phyloP scores from a whole-genome alignment of 495 filamentous ascomycete species.

The Aspergillus bridgeri region DNA sequence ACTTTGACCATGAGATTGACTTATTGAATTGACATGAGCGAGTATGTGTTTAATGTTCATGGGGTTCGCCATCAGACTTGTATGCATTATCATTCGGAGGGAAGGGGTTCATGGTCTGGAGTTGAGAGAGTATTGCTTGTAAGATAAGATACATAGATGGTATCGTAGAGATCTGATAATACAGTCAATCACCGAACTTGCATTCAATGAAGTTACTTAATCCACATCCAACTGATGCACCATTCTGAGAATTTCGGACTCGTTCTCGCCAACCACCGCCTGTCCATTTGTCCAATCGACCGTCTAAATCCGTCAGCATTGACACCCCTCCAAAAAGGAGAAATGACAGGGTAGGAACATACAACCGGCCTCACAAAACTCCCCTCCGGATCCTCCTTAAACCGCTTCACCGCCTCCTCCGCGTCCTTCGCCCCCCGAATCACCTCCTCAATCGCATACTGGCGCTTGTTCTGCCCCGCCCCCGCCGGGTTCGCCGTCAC shows the following conservation, averaged over 20 bases:
- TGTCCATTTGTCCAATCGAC: slow-evolving; percentile 95
- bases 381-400: slow-evolving; percentile 54
- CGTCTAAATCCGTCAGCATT: slow-evolving; percentile 45
- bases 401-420: slow-evolving; percentile 72
- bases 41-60: slow-evolving; percentile 34
- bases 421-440: slow-evolving; percentile 67
- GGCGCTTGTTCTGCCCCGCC: slow-evolving; percentile 22
- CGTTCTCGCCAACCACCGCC: slow-evolving; percentile 68
- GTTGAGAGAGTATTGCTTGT: slow-evolving; percentile 20
- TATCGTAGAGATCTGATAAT: slow-evolving; percentile 17
- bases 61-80: slow-evolving; percentile 7
- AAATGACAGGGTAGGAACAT: slow-evolving; percentile 28
- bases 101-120: slow-evolving; percentile 12
- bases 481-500: slow-evolving; percentile 52
- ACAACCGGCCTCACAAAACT: slow-evolving; percentile 72
- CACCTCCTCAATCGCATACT: slow-evolving; percentile 46
- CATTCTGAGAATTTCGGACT: slow-evolving; percentile 83
- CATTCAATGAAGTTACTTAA: slow-evolving; percentile 2
- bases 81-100: slow-evolving; percentile 15
- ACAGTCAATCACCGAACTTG: neutral
- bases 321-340: neutral
- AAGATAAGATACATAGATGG: slow-evolving; percentile 23
- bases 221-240: slow-evolving; percentile 47
- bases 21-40: slow-evolving; percentile 11
- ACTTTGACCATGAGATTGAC: slow-evolving; percentile 25